Evolutionary conservation across 2,329 filamentous ascomycete genomes (phyloP).

Genomic region (Penicillium sp.): DNA sequence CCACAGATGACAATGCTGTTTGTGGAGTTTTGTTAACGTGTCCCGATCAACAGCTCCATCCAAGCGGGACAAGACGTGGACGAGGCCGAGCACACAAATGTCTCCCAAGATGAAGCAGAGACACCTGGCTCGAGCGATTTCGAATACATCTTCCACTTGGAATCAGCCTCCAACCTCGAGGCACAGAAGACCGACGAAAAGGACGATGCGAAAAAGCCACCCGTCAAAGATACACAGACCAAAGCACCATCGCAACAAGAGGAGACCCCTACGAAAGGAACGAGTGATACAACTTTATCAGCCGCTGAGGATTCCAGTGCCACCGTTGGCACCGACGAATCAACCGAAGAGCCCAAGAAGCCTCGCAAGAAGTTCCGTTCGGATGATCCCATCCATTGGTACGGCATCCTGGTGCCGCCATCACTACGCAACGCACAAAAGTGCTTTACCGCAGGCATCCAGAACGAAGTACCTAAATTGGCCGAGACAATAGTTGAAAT

Average conservation of each 20-base stretch:
- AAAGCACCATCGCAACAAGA: background rate
- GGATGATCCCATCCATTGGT: conserved; percentile 47
- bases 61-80: background rate
- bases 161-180: background rate
- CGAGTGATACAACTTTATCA: background rate
- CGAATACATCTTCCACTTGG: conserved; percentile 7
- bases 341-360: background rate
- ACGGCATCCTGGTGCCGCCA: conserved; percentile 46
- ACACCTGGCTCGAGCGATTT: background rate
- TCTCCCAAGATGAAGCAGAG: background rate
- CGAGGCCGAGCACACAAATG: background rate
- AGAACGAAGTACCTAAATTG: conserved; percentile 35
- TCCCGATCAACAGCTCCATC: conserved; percentile 13
- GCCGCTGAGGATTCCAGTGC: background rate
- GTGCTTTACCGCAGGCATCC: conserved; percentile 41
- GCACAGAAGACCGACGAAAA: conserved; percentile 2
- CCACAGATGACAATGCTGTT: background rate
- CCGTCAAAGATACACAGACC: background rate
- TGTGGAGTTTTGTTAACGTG: conserved; percentile 1
- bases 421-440: conserved; percentile 44
- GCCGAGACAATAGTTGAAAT: conserved; percentile 39
- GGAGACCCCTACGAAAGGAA: background rate
- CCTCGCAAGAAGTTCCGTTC: conserved; percentile 21
- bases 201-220: background rate
- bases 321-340: background rate